Conservation (phyloP, 371 early-diverging fungal species). For the Chytridium lagenaria region DNA sequence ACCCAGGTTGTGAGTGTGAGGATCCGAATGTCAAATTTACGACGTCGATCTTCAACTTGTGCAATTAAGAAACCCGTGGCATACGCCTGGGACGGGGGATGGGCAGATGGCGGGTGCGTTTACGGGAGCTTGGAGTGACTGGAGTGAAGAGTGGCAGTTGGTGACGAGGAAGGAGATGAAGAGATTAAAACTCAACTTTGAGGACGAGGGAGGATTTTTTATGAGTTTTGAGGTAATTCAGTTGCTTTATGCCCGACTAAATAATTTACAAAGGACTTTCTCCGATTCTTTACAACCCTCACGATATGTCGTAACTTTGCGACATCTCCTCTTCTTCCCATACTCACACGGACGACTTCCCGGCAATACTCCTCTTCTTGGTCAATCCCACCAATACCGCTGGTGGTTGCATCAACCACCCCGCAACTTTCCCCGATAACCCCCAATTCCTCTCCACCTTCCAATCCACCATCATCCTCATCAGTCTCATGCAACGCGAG, state of each 20-base stretch:
- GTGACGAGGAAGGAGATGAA: slow-evolving; percentile 39
- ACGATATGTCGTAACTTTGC: slow-evolving; percentile 37
- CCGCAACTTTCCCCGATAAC: slow-evolving; percentile 33
- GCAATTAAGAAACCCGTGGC: slow-evolving; percentile 60
- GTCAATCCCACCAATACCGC: slow-evolving; percentile 27
- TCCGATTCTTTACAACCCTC: slow-evolving; percentile 37
- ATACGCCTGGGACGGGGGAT: background rate
- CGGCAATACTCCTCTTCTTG: slow-evolving; percentile 32
- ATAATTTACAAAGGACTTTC: slow-evolving; percentile 38
- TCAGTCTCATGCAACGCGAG: slow-evolving; percentile 34
- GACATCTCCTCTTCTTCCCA: background rate
- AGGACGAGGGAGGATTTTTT: slow-evolving; percentile 38
- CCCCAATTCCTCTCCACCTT: slow-evolving; percentile 39
- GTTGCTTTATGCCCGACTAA: slow-evolving; percentile 8
- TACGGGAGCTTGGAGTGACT: slow-evolving; percentile 54
- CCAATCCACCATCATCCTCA: slow-evolving; percentile 6
- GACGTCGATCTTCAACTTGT: slow-evolving; percentile 40
- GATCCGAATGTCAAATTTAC: slow-evolving; percentile 40
- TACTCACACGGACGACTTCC: background rate
- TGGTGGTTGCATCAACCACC: slow-evolving; percentile 42
- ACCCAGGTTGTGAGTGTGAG: slow-evolving; percentile 37
- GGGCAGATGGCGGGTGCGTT: too few species aligned
- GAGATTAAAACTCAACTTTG: slow-evolving; percentile 27
- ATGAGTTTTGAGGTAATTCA: slow-evolving; percentile 43
- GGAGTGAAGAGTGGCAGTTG: slow-evolving; percentile 45